Percentiles rank a stretch among this genome's conserved stretches.
phyloP scores from a whole-genome alignment of 345 rosid species.

The Turritis glabra region DNA sequence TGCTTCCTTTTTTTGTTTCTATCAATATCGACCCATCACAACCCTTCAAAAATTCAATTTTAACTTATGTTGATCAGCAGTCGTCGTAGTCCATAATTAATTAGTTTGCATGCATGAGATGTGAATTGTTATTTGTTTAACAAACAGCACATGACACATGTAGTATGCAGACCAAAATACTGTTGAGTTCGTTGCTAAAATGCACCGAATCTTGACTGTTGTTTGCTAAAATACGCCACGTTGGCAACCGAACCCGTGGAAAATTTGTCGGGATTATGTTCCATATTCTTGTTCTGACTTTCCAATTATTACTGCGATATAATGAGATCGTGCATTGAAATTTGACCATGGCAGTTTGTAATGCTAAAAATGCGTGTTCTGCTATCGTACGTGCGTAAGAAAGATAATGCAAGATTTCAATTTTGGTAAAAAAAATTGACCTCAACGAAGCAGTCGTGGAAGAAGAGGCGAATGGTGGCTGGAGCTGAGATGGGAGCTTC shows the following conservation, averaged over 20 bases:
- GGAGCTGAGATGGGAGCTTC: conserved; percentile 75
- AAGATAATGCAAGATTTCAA: background rate
- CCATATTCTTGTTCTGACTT: background rate
- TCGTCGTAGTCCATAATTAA: background rate
- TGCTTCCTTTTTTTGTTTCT: conserved; percentile 60
- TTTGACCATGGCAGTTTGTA: background rate
- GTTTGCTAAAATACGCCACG: conserved; percentile 10
- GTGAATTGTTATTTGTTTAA: background rate
- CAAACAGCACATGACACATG: background rate
- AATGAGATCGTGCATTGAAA: background rate
- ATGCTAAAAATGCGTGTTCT: background rate
- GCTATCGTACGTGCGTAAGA: background rate
- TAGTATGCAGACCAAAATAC: background rate
- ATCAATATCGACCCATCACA: conserved; percentile 83
- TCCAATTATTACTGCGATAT: background rate
- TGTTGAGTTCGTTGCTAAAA: background rate
- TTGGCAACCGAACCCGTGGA: background rate
- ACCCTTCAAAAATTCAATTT: conserved; percentile 52
- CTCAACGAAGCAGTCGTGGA: conserved; percentile 95
- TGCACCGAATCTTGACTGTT: background rate
- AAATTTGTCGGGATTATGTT: conserved; percentile 3
- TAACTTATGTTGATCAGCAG: background rate
- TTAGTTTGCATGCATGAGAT: background rate
- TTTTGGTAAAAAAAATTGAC: conserved; percentile 28
- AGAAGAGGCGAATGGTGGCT: conserved; percentile 89